Base-by-base conservation (phyloP, 2,329 filamentous ascomycete species). In the Penicillium polonicum region DNA sequence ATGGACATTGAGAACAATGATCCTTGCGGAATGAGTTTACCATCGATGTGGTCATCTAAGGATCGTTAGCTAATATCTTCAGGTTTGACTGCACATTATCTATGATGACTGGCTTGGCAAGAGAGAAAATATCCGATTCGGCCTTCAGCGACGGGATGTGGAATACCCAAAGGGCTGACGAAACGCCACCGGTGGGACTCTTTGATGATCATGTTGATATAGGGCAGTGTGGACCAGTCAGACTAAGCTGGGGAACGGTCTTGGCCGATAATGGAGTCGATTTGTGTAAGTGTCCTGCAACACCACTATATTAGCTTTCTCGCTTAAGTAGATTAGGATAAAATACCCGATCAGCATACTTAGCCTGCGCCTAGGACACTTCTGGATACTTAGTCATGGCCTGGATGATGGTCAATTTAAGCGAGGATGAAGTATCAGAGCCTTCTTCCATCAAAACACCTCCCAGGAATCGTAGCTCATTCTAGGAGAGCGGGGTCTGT, bases 381-480 rank as follows among this genome's bases (percentile, higher is more conserved):
- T 48, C 19, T 2, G 29, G 44, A 35, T 48, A 54, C 9, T 48
- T 41, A n/a, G 33, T 45, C 46, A 56, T 52, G 3, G 46, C 53
- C 3, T 56, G 53, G 2, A 55, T 55, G 9, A 55, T 43, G 3
- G 46, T 21, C 9, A 51, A 17, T 19, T 44, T 44, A n/a, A 51
- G n/a, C 8, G 46, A 36, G 17, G 36, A 50, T 3, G 36, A 33
- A 12, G 53, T 55, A 25, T 55, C 46, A 1, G 53, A 51, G 6
- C 39, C 52, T 17, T 31, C 45, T 21, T 55, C 45, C 38, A 55
- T 55, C 38, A 55, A 5, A 4, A 50, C 39, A 12, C 45, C 45
- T 7, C 52, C 39, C 6, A 51, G 15, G 29, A 55, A 55, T 5
- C 29, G 29, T 9, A 52, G 19, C 10, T 52, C 15, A n/a, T 43